phyloP scores from a whole-genome alignment of 2,329 filamentous ascomycete species.

The Colletotrichum filicis region DNA sequence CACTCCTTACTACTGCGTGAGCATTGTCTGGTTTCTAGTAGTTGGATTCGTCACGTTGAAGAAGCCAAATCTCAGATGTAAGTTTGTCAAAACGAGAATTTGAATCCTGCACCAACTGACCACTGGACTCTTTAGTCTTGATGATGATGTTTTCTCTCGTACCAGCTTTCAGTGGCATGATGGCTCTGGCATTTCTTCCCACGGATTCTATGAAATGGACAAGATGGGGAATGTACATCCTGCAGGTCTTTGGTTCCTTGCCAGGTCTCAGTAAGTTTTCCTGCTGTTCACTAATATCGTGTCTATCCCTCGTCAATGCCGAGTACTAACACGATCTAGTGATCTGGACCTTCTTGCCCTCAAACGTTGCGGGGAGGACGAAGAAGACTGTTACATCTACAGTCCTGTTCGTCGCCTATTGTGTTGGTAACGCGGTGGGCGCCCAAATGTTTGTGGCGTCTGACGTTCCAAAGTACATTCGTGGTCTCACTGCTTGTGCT shows the following conservation, averaged over 20 bases:
- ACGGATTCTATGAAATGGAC: conserved; percentile 42
- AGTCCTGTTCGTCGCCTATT: conserved; percentile 39
- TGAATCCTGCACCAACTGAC: background rate
- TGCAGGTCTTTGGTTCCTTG: conserved; percentile 41
- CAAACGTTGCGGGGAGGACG: conserved; percentile 52
- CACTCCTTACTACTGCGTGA: conserved; percentile 42
- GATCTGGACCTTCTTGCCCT: conserved; percentile 47
- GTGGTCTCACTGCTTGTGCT: conserved; percentile 38
- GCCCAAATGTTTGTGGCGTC: conserved; percentile 33
- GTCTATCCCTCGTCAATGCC: no score
- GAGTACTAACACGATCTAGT: conserved; percentile 25
- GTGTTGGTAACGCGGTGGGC: conserved; percentile 38
- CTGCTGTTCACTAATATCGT: no score
- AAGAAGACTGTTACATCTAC: conserved; percentile 45
- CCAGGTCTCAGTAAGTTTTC: conserved; percentile 39
- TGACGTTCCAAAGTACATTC: conserved; percentile 36
- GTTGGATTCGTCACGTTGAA: conserved; percentile 40
- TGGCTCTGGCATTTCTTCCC: conserved; percentile 44
- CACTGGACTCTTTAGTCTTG: conserved; percentile 24
- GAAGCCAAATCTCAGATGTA: conserved; percentile 43
- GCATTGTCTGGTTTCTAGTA: conserved; percentile 43
- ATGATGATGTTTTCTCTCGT: conserved; percentile 45
- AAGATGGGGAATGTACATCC: conserved; percentile 46
- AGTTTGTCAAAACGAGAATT: conserved; percentile 1
- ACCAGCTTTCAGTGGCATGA: conserved; percentile 45